A percentile compares a stretch with the other conserved stretches of the same genome.
These are phyloP conservation scores for Suzukiozyma palmioleophila DNA, from an alignment of 1,139 yeast genomes.

Conservation along the genomic window DNA sequence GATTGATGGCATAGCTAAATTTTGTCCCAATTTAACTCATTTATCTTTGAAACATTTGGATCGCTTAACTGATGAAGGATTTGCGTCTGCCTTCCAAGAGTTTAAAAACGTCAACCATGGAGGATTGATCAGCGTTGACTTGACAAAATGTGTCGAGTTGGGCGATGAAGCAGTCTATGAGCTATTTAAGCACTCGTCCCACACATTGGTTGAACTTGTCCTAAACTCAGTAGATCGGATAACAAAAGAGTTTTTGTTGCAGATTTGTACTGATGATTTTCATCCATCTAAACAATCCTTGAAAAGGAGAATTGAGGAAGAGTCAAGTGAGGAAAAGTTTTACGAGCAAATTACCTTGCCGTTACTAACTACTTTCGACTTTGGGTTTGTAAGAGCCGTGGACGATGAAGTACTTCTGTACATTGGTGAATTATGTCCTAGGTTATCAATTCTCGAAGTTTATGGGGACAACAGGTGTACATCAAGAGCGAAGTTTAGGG, in stretches of 20 bases:
- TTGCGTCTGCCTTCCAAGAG: conserved; percentile 48
- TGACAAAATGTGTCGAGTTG: conserved; percentile 63
- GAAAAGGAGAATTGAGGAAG: conserved; percentile 13
- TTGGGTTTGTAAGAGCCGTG: conserved; percentile 72
- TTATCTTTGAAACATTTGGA: conserved; percentile 54
- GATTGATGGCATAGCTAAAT: conserved; percentile 54
- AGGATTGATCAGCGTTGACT: conserved; percentile 57
- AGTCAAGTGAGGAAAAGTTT: conserved; percentile 10
- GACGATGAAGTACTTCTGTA: conserved; percentile 59
- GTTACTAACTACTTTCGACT: conserved; percentile 58
- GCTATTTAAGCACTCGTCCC: conserved; percentile 58
- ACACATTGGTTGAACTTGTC: conserved; percentile 62
- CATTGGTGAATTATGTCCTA: conserved; percentile 54
- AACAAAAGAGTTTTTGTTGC: conserved; percentile 45
- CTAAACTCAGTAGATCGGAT: conserved; percentile 68
- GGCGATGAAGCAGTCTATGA: conserved; percentile 61
- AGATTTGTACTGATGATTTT: conserved; percentile 34
- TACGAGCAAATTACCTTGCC: conserved; percentile 34
- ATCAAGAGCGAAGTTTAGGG: conserved; percentile 45
- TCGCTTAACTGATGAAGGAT: conserved; percentile 62
- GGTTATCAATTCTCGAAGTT: conserved; percentile 63
- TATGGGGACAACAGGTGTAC: conserved; percentile 76
- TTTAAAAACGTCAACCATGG: conserved; percentile 41
- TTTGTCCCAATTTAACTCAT: conserved; percentile 49
- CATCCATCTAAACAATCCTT: conserved; percentile 31